Conservation (phyloP, 2,329 filamentous ascomycete genomes). For the Fusarium torreyae region DNA sequence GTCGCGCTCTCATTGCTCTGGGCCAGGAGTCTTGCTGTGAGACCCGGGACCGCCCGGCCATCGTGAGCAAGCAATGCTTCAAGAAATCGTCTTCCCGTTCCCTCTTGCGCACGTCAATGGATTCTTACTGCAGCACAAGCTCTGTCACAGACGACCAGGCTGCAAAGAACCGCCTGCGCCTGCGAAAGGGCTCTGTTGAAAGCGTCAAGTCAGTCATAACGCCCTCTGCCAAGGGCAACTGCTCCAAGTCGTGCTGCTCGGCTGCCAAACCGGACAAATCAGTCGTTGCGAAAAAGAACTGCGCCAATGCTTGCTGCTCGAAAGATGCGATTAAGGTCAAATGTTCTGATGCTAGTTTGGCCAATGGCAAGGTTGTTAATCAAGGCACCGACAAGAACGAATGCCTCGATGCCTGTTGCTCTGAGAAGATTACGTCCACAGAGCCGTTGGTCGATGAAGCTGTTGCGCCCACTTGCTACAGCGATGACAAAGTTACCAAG, state of each 20-base stretch:
- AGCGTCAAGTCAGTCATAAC: slow-evolving; percentile 17
- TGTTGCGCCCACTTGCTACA: slow-evolving; percentile 4
- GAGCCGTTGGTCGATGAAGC: neutral
- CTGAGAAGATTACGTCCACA: neutral
- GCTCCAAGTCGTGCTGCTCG: slow-evolving; percentile 36
- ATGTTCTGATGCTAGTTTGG: too few relatives aligned
- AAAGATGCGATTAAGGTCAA: neutral
- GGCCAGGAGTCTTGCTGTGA: slow-evolving; percentile 68
- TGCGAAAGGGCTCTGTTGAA: slow-evolving; percentile 32
- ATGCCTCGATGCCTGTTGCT: slow-evolving; percentile 27
- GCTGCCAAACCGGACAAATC: slow-evolving; percentile 7
- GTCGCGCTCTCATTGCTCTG: slow-evolving; percentile 65
- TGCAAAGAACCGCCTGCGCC: slow-evolving; percentile 23
- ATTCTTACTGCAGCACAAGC: slow-evolving; percentile 48
- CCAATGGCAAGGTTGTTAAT: neutral
- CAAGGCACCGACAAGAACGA: neutral
- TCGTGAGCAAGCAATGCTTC: slow-evolving; percentile 47
- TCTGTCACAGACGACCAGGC: slow-evolving; percentile 24
- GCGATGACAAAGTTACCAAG: neutral
- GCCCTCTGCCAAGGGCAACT: slow-evolving; percentile 10
- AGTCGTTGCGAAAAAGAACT: neutral
- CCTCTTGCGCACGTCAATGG: slow-evolving; percentile 42
- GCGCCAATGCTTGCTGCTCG: slow-evolving; percentile 5
- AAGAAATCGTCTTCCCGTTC: slow-evolving; percentile 41
- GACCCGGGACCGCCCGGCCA: slow-evolving; percentile 46